Conservation (phyloP, 768 basidiomycete genomes). For the Artomyces pyxidatus region DNA sequence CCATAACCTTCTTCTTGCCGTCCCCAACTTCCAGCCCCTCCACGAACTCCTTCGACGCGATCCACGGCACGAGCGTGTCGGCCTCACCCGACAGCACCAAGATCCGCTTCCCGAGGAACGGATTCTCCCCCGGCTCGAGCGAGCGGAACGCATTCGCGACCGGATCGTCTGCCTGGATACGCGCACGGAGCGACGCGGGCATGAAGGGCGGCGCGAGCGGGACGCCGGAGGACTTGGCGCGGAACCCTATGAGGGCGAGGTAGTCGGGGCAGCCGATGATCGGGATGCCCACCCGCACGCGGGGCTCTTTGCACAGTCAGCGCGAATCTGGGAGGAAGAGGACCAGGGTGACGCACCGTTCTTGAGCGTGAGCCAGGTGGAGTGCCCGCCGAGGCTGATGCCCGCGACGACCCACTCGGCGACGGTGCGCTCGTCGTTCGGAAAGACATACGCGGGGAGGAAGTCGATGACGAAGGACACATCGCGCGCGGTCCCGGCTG, state of each 20-base stretch:
- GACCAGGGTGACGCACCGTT: slow-evolving; percentile 39
- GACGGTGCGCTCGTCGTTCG: slow-evolving; percentile 50
- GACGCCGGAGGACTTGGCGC: slow-evolving; percentile 41
- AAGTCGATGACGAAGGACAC: slow-evolving; percentile 78
- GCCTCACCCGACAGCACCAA: slow-evolving; percentile 56
- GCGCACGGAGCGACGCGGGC: slow-evolving; percentile 41
- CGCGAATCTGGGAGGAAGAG: background rate
- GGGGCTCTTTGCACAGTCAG: slow-evolving; percentile 26
- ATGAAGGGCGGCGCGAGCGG: slow-evolving; percentile 44
- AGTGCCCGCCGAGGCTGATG: slow-evolving; percentile 78
- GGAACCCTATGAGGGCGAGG: slow-evolving; percentile 42
- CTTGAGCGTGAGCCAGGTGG: slow-evolving; percentile 65
- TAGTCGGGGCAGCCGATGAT: slow-evolving; percentile 66
- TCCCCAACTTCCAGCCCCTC: slow-evolving; percentile 21
- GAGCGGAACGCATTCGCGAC: slow-evolving; percentile 33
- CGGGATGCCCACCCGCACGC: slow-evolving; percentile 35
- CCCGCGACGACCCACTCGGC: slow-evolving; percentile 67
- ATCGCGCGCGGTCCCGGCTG: slow-evolving; percentile 64
- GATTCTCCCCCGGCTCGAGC: slow-evolving; percentile 32
- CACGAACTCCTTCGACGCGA: slow-evolving; percentile 22
- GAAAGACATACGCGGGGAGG: slow-evolving; percentile 67
- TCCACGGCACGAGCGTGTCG: slow-evolving; percentile 30
- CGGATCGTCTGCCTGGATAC: slow-evolving; percentile 42
- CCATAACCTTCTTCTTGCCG: slow-evolving; percentile 25
- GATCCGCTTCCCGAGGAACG: slow-evolving; percentile 65